Base-by-base conservation (phyloP, 2,329 filamentous ascomycete genomes). In the Coniella lustricola region DNA sequence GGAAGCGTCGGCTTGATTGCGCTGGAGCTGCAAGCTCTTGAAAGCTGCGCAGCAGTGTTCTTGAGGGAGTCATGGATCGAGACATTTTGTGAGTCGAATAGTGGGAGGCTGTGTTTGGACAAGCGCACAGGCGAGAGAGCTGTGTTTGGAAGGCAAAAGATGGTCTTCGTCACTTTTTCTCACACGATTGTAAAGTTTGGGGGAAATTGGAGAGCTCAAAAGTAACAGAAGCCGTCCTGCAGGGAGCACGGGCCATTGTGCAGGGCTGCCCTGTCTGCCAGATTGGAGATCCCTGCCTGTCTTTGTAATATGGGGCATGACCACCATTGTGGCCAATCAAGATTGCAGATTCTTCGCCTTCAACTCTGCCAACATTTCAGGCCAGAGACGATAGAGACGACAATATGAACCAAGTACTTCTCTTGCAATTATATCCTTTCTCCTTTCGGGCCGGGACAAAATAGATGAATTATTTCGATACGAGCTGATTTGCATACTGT, bases 1-100 rank as follows among this genome's bases (percentile, higher is more conserved):
- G 64, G 56, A 69, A 71, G 46, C 71, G 67, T 39, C 65, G 64
- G 55, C 70, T 73, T 60, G 69, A 65, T 49, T 62, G 64, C 16
- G 40, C 17, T 20, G 60, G 51, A 2, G 64, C 53, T 31, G 61
- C 52, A 25, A 43, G 16, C 17, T 44, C 63, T 17, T 62, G 52
- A 4, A 70, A 49, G 14, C 63, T 57, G 48, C 63, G 63, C 48
- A 64, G 55, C 7, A 71, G 53, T 48, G 63, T 59, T 54, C 62
- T 67, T 32, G 67, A 64, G 8, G 66, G 58, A 32, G 63, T 57
- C 33, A 64, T 52, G 39, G 64, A 55, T 47, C 65, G 66, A 49
- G 70, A 65, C 71, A 75, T 75, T 18, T 17, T 57, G 35, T 42
- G 49, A 18, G 38, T 35, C 14, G 16, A 12, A 7, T 34, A n/a